A percentile compares a stretch with the other conserved stretches of the same genome.
These are phyloP conservation scores for Salix koriyanagi DNA, from an alignment of 345 rosid genomes.

Conservation along the genomic window DNA sequence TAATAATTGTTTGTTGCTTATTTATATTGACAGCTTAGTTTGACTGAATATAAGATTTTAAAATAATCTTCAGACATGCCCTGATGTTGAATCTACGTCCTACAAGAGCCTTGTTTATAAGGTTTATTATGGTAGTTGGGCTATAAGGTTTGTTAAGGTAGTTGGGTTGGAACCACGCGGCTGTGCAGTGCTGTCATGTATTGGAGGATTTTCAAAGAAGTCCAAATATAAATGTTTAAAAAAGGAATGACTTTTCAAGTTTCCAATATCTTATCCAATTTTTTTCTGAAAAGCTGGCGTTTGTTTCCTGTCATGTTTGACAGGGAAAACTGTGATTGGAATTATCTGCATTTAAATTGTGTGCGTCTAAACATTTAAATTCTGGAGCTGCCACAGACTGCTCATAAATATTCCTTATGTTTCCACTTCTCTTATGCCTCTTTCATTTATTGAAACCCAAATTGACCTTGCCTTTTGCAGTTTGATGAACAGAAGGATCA, in stretches of 20 bases:
- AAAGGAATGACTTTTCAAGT: neutral
- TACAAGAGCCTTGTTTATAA: neutral
- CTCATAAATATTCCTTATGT: neutral
- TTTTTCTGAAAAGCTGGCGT: neutral
- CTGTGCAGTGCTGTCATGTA: neutral
- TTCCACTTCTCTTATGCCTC: neutral
- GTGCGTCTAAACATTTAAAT: neutral
- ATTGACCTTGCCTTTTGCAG: conserved; percentile 9
- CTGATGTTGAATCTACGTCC: neutral
- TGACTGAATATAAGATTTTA: neutral
- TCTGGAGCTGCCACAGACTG: neutral
- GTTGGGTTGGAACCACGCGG: neutral
- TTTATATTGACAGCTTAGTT: neutral
- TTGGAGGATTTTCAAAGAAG: neutral
- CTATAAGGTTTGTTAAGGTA: neutral
- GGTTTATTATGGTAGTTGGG: neutral
- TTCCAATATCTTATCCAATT: neutral
- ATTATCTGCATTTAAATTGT: neutral
- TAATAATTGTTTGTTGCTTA: neutral
- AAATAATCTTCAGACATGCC: neutral
- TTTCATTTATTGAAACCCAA: neutral
- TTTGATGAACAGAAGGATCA: conserved; percentile 32
- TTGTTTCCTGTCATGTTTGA: neutral
- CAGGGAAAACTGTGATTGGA: neutral
- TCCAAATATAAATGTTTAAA: neutral